Conservation (phyloP, 306 rosid species). For the Bauhinia variegata region DNA sequence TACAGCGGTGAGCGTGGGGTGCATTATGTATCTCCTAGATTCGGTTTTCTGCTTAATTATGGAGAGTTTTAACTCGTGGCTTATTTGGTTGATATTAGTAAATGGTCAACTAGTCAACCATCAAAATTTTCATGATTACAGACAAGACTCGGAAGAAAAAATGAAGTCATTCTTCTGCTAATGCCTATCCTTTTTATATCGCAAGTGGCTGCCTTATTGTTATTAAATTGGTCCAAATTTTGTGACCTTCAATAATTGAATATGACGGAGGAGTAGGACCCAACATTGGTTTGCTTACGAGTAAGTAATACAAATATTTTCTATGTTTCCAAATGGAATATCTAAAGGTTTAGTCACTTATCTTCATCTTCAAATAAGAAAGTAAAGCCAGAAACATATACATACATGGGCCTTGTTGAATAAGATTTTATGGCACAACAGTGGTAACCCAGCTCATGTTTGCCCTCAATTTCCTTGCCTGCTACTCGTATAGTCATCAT, state of each 20-base stretch:
- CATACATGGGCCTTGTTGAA: no score
- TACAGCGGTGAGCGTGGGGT: neutral
- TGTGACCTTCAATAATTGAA: neutral
- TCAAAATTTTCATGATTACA: neutral
- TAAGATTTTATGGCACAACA: no score
- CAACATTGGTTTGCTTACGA: neutral
- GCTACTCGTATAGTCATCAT: no score
- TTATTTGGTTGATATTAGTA: neutral
- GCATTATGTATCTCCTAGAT: neutral
- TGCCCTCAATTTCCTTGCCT: no score
- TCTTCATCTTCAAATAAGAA: no score
- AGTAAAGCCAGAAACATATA: no score
- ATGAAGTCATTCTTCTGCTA: neutral
- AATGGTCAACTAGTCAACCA: neutral
- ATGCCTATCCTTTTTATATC: neutral
- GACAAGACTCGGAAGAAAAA: neutral
- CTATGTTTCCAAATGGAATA: no score
- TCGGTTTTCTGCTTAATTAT: neutral
- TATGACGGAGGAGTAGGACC: constrained; percentile 3
- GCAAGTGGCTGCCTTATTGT: neutral
- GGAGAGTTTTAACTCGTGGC: neutral
- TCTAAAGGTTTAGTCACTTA: no score
- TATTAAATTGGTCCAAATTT: neutral
- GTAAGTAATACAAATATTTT: no score
- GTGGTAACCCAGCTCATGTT: no score